These are phyloP conservation scores for Cyclotella kingstonii DNA, from an alignment of 108 stramenopile species.

Conservation along the genomic window DNA sequence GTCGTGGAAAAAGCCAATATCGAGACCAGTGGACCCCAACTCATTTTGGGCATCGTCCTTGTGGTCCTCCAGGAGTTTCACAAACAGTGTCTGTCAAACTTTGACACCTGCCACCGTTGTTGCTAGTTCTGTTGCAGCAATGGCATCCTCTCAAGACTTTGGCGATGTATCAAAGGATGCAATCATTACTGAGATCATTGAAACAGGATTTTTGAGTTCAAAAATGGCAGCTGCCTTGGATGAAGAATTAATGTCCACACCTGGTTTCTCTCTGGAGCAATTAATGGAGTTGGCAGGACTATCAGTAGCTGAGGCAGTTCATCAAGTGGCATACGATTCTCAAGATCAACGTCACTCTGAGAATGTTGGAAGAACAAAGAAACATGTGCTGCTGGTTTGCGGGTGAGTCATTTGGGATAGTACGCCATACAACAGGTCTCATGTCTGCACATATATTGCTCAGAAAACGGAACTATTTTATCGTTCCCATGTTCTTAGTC, in stretches of 20 bases:
- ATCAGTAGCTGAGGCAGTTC: constrained; percentile 89
- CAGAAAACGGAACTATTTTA: constrained; percentile 1
- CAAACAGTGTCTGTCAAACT: no score
- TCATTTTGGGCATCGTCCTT: no score
- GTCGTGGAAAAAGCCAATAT: no score
- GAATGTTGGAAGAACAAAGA: constrained; percentile 18
- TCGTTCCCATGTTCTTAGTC: constrained; percentile 54
- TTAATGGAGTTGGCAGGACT: constrained; percentile 99
- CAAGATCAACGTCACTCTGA: neutral
- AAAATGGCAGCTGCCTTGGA: constrained; percentile 85
- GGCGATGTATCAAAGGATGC: no score
- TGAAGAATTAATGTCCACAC: constrained; percentile 89
- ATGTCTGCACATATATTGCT: neutral
- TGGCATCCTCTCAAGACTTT: neutral
- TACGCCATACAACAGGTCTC: neutral
- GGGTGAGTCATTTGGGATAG: constrained; percentile 22
- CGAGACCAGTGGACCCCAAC: no score
- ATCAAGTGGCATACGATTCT: constrained; percentile 39
- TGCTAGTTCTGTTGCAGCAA: neutral
- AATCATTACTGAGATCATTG: no score
- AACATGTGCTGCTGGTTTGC: constrained; percentile 50
- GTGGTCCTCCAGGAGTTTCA: no score
- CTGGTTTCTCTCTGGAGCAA: constrained; percentile 94
- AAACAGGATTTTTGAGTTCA: constrained; percentile 75
- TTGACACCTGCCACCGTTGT: no score